Evolutionary conservation across 1,139 yeast species (phyloP).

Genomic region (Suhomyces guaymorum): DNA sequence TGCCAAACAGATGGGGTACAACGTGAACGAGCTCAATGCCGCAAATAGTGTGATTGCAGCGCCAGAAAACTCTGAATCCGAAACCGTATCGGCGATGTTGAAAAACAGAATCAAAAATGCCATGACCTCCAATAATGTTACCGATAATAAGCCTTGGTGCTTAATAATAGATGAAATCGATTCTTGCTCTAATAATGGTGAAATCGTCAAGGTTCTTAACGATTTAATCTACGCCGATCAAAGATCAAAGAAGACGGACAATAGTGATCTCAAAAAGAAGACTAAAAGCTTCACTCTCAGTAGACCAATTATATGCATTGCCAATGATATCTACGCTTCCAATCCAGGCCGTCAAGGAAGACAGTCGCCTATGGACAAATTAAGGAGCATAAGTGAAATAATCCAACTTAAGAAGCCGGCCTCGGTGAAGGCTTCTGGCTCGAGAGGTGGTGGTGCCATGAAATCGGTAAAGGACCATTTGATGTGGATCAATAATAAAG

Average conservation of each 20-base stretch:
- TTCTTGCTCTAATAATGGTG: slow-evolving; percentile 74
- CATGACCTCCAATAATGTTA: slow-evolving; percentile 62
- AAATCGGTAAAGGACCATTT: slow-evolving; percentile 44
- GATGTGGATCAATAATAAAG: slow-evolving; percentile 33
- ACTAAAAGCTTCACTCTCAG: slow-evolving; percentile 46
- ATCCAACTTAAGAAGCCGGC: slow-evolving; percentile 63
- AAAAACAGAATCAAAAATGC: slow-evolving; percentile 64
- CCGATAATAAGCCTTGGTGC: slow-evolving; percentile 65
- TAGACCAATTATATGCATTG: slow-evolving; percentile 89
- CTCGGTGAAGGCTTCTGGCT: slow-evolving; percentile 41
- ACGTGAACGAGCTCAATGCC: slow-evolving; percentile 84
- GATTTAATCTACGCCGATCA: slow-evolving; percentile 65
- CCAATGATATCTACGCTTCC: slow-evolving; percentile 79
- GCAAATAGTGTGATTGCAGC: slow-evolving; percentile 52
- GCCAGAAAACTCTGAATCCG: slow-evolving; percentile 37
- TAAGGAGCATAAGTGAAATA: slow-evolving; percentile 73
- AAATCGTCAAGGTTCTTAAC: slow-evolving; percentile 68
- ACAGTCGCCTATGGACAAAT: slow-evolving; percentile 57
- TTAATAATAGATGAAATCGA: slow-evolving; percentile 88
- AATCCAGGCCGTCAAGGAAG: slow-evolving; percentile 24
- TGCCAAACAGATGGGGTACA: slow-evolving; percentile 80
- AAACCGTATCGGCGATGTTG: slow-evolving; percentile 34
- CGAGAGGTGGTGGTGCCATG: slow-evolving; percentile 38
- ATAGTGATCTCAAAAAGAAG: slow-evolving; percentile 14
- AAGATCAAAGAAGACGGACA: slow-evolving; percentile 40